Conservation (phyloP, 2,329 filamentous ascomycete species). For the Cladosporium sp. region DNA sequence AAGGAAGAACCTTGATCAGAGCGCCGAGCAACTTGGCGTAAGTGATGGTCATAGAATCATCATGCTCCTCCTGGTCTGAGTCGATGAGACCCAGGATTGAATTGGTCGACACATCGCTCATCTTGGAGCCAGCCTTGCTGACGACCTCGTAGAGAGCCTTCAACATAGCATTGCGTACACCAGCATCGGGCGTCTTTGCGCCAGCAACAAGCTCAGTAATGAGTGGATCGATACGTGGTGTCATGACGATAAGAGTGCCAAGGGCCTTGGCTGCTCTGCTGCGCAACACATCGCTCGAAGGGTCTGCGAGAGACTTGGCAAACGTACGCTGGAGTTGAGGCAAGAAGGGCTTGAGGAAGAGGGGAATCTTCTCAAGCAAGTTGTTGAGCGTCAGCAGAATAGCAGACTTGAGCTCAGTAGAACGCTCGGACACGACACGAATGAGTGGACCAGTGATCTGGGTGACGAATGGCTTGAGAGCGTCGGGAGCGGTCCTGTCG, state of each 20-base stretch:
- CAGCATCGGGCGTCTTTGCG: conserved; percentile 80
- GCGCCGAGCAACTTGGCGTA: conserved; percentile 87
- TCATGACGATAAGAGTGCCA: conserved; percentile 92
- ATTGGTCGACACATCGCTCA: conserved; percentile 83
- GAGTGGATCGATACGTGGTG: conserved; percentile 88
- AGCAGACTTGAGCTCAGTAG: conserved; percentile 91
- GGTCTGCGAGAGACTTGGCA: conserved; percentile 89
- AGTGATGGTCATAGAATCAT: conserved; percentile 73
- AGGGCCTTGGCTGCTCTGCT: conserved; percentile 88
- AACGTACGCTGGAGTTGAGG: conserved; percentile 96
- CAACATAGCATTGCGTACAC: conserved; percentile 92
- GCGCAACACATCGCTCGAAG: conserved; percentile 82
- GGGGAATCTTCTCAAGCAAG: conserved; percentile 91
- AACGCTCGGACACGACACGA: conserved; percentile 93
- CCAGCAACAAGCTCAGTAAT: conserved; percentile 92
- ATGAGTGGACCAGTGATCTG: conserved; percentile 97
- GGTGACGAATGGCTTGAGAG: conserved; percentile 90
- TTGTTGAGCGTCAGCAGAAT: conserved; percentile 94
- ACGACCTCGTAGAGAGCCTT: conserved; percentile 95
- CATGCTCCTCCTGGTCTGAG: conserved; percentile 69
- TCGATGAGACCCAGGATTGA: conserved; percentile 89
- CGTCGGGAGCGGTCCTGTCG: conserved; percentile 81
- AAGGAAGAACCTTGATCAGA: conserved; percentile 78
- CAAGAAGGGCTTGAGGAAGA: conserved; percentile 92
- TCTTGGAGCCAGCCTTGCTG: conserved; percentile 88